phyloP scores from a whole-genome alignment of 495 filamentous ascomycete species.

The Chaetomium tenue region DNA sequence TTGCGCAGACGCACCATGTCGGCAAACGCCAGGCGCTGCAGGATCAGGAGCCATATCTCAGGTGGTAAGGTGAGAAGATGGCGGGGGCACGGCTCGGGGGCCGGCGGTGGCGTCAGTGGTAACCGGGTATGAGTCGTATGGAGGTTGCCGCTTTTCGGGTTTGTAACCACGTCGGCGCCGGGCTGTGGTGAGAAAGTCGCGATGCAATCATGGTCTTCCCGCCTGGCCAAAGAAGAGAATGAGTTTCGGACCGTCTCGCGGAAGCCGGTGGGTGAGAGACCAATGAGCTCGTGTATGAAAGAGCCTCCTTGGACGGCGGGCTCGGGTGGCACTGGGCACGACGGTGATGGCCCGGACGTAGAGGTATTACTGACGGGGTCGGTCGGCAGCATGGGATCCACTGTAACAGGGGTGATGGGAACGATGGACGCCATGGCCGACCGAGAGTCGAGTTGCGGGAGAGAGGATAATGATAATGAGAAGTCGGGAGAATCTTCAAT shows the following conservation, averaged over 20 bases:
- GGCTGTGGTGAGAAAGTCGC: background rate
- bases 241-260: constrained; percentile 26
- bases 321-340: background rate
- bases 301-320: constrained; percentile 1
- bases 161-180: background rate
- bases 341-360: background rate
- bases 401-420: background rate
- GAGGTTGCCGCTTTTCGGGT: background rate
- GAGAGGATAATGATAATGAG: too few species aligned
- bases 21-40: constrained; percentile 31
- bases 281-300: constrained; percentile 19
- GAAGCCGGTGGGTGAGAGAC: constrained; percentile 12
- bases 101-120: background rate
- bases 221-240: constrained; percentile 21
- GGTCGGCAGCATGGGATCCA: background rate
- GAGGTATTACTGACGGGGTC: background rate
- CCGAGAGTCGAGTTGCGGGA: background rate
- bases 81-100: constrained; percentile 7
- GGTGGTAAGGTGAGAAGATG: constrained; percentile 30
- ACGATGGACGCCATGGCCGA: background rate
- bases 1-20: constrained; percentile 33
- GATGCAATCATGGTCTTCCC: background rate
- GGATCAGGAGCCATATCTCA: constrained; percentile 37
- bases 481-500: too few species aligned
- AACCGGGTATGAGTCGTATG: background rate